phyloP scores from a whole-genome alignment of 225 moss, liverwort and hornwort species.

The Pleurozium schreberi region DNA sequence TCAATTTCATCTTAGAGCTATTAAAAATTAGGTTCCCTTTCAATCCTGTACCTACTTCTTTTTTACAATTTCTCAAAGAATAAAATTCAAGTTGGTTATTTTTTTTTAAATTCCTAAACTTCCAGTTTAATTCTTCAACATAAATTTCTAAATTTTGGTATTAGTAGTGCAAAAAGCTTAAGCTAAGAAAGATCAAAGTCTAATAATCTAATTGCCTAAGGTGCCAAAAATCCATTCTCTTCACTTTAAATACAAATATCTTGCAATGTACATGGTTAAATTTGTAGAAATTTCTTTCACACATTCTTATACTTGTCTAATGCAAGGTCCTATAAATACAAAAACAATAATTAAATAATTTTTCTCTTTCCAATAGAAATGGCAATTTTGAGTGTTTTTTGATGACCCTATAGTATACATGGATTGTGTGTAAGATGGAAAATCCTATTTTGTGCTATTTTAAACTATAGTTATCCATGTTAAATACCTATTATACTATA shows the following conservation, averaged over 20 bases:
- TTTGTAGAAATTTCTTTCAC: background rate
- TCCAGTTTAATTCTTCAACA: background rate
- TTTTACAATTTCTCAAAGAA: no score
- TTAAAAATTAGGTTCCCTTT: no score
- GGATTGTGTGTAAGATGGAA: no score
- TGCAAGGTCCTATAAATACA: background rate
- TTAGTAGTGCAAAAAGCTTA: background rate
- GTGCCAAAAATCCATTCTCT: rapidly evolving
- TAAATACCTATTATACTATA: no score
- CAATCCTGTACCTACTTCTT: background rate
- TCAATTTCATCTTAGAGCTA: background rate
- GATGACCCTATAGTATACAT: no score
- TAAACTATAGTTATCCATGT: background rate
- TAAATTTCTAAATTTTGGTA: background rate
- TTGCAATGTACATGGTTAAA: background rate
- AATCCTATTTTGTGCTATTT: background rate
- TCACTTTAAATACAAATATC: background rate
- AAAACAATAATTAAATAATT: background rate
- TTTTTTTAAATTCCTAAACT: background rate
- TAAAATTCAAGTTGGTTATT: background rate
- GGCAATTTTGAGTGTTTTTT: background rate
- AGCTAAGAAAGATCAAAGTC: background rate
- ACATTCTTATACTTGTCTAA: background rate
- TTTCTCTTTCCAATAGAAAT: background rate
- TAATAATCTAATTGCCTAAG: background rate